phyloP scores from a whole-genome alignment of 2,329 filamentous ascomycete species.

The Uncinocarpus reesii region DNA sequence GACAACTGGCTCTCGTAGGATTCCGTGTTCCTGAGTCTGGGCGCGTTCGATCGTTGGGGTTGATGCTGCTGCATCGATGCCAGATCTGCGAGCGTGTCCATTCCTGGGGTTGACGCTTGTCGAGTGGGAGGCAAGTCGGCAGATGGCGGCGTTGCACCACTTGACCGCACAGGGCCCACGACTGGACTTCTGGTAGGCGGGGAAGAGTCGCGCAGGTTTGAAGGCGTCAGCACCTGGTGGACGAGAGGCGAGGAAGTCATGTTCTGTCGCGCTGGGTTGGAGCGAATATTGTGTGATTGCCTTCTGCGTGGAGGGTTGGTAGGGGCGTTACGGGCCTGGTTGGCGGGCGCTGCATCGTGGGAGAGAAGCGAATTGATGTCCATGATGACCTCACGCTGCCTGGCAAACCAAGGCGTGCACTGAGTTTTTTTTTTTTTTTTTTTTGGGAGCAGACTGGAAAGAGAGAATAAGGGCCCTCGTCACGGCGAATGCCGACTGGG shows the following conservation, averaged over 20 bases:
- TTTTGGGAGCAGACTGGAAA: neutral
- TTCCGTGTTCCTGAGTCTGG: slow-evolving; percentile 25
- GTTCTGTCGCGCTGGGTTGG: slow-evolving; percentile 28
- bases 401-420: neutral
- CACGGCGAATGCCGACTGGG: neutral
- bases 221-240: slow-evolving; percentile 30
- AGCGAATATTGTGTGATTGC: slow-evolving; percentile 28
- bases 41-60: slow-evolving; percentile 31
- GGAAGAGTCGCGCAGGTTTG: slow-evolving; percentile 31
- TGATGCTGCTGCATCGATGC: slow-evolving; percentile 41
- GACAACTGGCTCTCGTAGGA: slow-evolving; percentile 37
- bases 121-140: slow-evolving; percentile 29
- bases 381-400: slow-evolving; percentile 23
- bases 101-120: slow-evolving; percentile 38
- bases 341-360: slow-evolving; percentile 33
- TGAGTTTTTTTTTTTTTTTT: no score
- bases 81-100: slow-evolving; percentile 41
- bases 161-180: slow-evolving; percentile 6
- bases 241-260: slow-evolving; percentile 36
- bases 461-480: neutral
- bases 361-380: slow-evolving; percentile 41
- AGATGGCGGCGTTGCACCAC: slow-evolving; percentile 29
- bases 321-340: slow-evolving; percentile 20
- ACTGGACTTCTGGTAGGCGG: slow-evolving; percentile 28
- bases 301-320: slow-evolving; percentile 6